Percentiles rank a stretch among this genome's conserved stretches.
Evolutionary conservation across 352 stramenopile species (phyloP).

Genomic region (Phytophthora quininea): DNA sequence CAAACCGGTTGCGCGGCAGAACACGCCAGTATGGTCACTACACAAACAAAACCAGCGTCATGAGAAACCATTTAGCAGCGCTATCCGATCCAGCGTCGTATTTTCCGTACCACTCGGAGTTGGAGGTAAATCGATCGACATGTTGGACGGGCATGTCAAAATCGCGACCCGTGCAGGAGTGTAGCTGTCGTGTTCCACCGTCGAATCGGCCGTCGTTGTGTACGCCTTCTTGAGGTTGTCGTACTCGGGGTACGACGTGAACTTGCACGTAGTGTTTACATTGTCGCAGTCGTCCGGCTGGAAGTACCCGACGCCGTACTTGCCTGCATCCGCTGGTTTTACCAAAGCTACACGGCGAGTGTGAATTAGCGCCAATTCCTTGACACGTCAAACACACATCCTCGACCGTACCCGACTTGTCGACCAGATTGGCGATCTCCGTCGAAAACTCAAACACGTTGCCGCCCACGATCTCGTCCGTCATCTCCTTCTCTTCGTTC

Average conservation of each 20-base stretch:
- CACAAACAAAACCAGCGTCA: background rate
- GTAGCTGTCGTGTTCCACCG: constrained; percentile 44
- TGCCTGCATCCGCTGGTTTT: constrained; percentile 54
- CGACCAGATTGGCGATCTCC: constrained; percentile 67
- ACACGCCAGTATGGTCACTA: constrained; percentile 43
- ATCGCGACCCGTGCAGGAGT: constrained; percentile 40
- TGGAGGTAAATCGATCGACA: constrained; percentile 47
- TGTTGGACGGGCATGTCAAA: constrained; percentile 48
- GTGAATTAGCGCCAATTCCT: background rate
- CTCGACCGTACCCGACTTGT: background rate
- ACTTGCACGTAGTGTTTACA: constrained; percentile 50
- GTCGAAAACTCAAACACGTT: constrained; percentile 86
- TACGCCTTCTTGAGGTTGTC: constrained; percentile 63
- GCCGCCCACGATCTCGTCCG: constrained; percentile 68
- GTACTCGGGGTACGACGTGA: constrained; percentile 64
- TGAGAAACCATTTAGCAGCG: background rate
- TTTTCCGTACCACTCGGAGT: constrained; percentile 37
- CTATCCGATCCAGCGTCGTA: background rate
- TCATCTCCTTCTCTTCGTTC: constrained; percentile 82
- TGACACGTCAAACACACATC: no score
- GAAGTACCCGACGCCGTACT: constrained; percentile 73
- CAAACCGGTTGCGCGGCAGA: constrained; percentile 42
- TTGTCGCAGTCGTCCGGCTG: constrained; percentile 67
- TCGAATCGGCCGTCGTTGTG: constrained; percentile 53
- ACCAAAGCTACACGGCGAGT: constrained; percentile 27